phyloP scores from a whole-genome alignment of 2,329 filamentous ascomycete species.

The Talaromyces pinophilus region DNA sequence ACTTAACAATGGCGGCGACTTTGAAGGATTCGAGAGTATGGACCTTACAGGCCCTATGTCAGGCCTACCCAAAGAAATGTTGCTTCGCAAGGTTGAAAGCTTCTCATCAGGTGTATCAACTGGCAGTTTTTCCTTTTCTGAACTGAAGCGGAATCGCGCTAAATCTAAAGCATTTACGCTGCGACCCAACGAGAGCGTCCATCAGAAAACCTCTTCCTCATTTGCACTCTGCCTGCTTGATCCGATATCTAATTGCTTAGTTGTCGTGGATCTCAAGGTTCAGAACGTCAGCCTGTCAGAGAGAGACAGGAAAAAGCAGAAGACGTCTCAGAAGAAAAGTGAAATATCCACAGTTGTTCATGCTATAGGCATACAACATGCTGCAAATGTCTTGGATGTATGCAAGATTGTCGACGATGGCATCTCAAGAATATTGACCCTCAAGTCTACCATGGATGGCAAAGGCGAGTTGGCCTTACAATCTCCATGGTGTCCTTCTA shows the following conservation, averaged over 20 bases:
- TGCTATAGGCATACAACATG: conserved; percentile 56
- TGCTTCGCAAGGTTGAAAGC: conserved; percentile 69
- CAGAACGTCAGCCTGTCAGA: conserved; percentile 44
- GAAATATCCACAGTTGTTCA: conserved; percentile 36
- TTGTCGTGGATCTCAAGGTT: conserved; percentile 65
- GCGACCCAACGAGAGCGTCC: conserved; percentile 46
- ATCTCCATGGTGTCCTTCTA: conserved; percentile 71
- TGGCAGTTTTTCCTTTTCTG: conserved; percentile 32
- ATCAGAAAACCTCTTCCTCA: conserved; percentile 35
- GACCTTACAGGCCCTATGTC: conserved; percentile 72
- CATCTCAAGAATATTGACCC: conserved; percentile 67
- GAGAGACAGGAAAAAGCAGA: conserved; percentile 32
- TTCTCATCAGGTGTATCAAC: conserved; percentile 58
- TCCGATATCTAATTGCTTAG: conserved; percentile 64
- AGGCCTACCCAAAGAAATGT: conserved; percentile 69
- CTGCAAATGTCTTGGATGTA: conserved; percentile 70
- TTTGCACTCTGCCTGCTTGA: conserved; percentile 67
- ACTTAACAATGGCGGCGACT: conserved; percentile 61
- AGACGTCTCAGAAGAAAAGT: conserved; percentile 27
- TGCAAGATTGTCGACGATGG: conserved; percentile 69
- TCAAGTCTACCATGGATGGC: conserved; percentile 66
- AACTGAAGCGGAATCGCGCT: conserved; percentile 29
- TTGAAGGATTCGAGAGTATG: conserved; percentile 71
- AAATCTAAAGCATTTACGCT: conserved; percentile 64
- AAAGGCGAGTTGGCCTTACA: conserved; percentile 69